phyloP scores from a whole-genome alignment of 805 yeast genomes.

The Metschnikowia rubicola region DNA sequence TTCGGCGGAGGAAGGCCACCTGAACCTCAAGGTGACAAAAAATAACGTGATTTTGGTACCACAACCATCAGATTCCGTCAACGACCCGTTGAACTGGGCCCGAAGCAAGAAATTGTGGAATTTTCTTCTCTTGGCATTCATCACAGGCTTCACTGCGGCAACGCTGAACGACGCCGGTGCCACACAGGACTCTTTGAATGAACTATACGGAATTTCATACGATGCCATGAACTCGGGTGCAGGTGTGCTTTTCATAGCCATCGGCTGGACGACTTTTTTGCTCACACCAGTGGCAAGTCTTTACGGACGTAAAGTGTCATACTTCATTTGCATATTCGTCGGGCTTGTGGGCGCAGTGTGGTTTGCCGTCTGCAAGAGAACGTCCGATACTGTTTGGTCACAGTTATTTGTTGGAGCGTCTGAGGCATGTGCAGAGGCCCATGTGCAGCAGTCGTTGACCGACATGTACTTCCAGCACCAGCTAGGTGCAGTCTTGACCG shows the following conservation, averaged over 20 bases:
- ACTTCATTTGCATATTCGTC: slow-evolving; percentile 54
- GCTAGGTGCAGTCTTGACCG: slow-evolving; percentile 66
- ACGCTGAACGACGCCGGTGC: slow-evolving; percentile 75
- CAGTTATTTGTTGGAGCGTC: slow-evolving; percentile 78
- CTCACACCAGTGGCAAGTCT: slow-evolving; percentile 66
- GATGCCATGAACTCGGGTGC: slow-evolving; percentile 76
- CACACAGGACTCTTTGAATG: slow-evolving; percentile 63
- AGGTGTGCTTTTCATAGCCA: slow-evolving; percentile 68
- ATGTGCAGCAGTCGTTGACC: slow-evolving; percentile 62
- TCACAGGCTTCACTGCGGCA: slow-evolving; percentile 68
- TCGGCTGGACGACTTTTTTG: slow-evolving; percentile 62
- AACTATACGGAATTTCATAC: slow-evolving; percentile 59
- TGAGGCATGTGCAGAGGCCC: slow-evolving; percentile 75
- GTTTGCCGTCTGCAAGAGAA: slow-evolving; percentile 56
- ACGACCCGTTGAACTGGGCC: slow-evolving; percentile 49
- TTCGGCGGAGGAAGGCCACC: slow-evolving; percentile 12
- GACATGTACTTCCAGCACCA: slow-evolving; percentile 80
- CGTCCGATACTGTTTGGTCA: slow-evolving; percentile 69
- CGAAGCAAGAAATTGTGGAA: slow-evolving; percentile 34
- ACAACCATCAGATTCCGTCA: slow-evolving; percentile 48
- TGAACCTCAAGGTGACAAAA: slow-evolving; percentile 17
- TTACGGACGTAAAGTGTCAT: slow-evolving; percentile 66
- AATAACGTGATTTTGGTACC: slow-evolving; percentile 41
- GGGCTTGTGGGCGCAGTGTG: slow-evolving; percentile 68
- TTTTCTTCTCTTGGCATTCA: slow-evolving; percentile 43